Evolutionary conservation across 345 rosid species (phyloP), one percentile per base, ranked within the genome.

Genomic region (Turnera subulata): DNA sequence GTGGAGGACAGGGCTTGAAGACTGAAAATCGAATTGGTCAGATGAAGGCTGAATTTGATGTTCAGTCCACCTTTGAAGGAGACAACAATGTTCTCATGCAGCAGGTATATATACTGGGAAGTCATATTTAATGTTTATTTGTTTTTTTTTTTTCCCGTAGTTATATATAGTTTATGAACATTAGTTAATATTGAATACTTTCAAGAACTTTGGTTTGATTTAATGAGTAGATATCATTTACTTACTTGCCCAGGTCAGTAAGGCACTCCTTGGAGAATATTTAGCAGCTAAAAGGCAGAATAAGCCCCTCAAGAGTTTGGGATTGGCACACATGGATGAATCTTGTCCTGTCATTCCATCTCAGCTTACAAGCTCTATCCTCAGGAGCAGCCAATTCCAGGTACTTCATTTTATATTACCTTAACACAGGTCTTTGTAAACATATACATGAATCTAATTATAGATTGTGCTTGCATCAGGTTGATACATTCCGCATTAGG

Each of bases 1-100:
- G 89, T 60, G 97, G 95, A 72, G 98, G 97, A 51, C 98, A 92
- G 75, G 97, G 98, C 38, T 50, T 86, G 65, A 92, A 87, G 81
- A 84, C 94, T 35, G 97, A 92, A 72, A 93, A 89, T 73, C 85
- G 64, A 56, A 74, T 93, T 53, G 99, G 99, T 63, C 89, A 84
- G 45, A 51, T 86, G 69, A 93, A 82, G 79, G 74, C 84, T 68
- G 99, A 93, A 80, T 83, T 44, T 64, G 97, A 93, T 66, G 96
- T 89, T 55, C 99, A 89, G 64, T 74, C 86, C 55, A 93, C 99
- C 21, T 86, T 93, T 66, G 99, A 93, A 70, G 97, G 97, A 51
- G 97, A 93, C 78, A 93, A 93, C 62, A 82, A 86, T 65, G 85
- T 93, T 20, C 62, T 89, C 58, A 86, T 93, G 97, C 96, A 89